Percentiles rank a stretch among this genome's conserved stretches.
Evolutionary conservation across 2,329 filamentous ascomycete species (phyloP).

Genomic region (Verticillium isaacii): DNA sequence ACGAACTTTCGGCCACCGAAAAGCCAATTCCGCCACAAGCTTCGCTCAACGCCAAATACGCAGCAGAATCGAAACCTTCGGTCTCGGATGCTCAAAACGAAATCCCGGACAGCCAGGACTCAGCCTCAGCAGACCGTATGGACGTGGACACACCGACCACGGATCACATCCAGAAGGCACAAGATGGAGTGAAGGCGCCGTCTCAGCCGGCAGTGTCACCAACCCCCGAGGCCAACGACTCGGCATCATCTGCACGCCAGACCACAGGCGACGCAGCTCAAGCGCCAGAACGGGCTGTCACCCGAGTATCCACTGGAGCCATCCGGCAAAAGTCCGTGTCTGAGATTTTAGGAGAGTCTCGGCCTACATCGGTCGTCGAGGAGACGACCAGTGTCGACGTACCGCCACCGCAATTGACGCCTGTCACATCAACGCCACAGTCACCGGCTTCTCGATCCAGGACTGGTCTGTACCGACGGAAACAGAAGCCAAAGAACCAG

Average conservation of each 20-base stretch:
- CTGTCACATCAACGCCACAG: conserved; percentile 37
- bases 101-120: conserved; percentile 30
- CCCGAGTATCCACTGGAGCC: conserved; percentile 64
- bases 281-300: conserved; percentile 53
- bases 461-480: conserved; percentile 33
- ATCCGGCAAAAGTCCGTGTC: conserved; percentile 69
- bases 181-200: neutral
- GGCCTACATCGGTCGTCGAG: conserved; percentile 30
- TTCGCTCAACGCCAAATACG: conserved; percentile 1
- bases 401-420: conserved; percentile 30
- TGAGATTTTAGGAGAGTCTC: conserved; percentile 62
- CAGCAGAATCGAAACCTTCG: conserved; percentile 13
- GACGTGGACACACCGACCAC: conserved; percentile 25
- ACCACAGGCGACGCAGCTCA: conserved; percentile 16
- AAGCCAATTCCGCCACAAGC: neutral
- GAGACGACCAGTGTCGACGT: conserved; percentile 21
- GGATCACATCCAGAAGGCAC: neutral
- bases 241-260: neutral
- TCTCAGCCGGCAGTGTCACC: neutral
- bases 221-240: neutral
- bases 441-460: conserved; percentile 30
- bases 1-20: neutral
- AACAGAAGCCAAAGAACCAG: conserved; percentile 58
- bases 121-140: conserved; percentile 23
- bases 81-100: conserved; percentile 13